Evolutionary conservation across 345 rosid genomes (phyloP).

Genomic region (Gossypioides kirkii): DNA sequence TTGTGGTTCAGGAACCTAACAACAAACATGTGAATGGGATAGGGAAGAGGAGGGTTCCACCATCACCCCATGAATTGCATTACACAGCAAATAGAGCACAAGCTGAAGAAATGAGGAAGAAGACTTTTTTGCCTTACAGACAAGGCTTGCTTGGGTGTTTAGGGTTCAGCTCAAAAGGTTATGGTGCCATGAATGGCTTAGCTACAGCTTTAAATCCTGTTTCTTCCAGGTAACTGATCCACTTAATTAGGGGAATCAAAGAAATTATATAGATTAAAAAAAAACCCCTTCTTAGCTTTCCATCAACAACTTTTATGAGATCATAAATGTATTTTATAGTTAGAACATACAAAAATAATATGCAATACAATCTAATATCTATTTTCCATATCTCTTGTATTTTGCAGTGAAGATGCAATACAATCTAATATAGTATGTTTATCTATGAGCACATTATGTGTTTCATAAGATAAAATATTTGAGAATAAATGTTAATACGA

Average conservation of each 20-base stretch:
- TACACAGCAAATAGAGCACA: conserved; percentile 88
- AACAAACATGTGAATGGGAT: conserved; percentile 43
- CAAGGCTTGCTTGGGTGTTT: conserved; percentile 91
- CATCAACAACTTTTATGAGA: background rate
- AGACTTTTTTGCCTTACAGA: conserved; percentile 83
- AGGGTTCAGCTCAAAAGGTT: conserved; percentile 93
- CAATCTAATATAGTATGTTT: too few relatives aligned
- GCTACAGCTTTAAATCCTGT: conserved; percentile 91
- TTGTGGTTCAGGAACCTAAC: conserved; percentile 13
- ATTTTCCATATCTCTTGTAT: too few relatives aligned
- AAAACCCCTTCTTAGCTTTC: background rate
- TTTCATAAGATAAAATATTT: too few relatives aligned
- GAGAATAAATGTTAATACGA: too few relatives aligned
- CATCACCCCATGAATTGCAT: conserved; percentile 87
- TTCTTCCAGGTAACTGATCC: conserved; percentile 52
- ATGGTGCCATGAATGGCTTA: conserved; percentile 85
- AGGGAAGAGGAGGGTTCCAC: conserved; percentile 35
- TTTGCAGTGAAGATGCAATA: too few relatives aligned
- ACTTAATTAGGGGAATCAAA: background rate
- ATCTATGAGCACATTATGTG: too few relatives aligned
- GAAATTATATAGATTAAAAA: conserved; percentile 18
- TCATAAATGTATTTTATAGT: background rate
- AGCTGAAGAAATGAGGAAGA: conserved; percentile 95
- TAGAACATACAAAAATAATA: background rate
- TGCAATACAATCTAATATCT: too few relatives aligned